Conservation (phyloP, 1,284 basidiomycete genomes). For the Sanghuangporus baumii region DNA sequence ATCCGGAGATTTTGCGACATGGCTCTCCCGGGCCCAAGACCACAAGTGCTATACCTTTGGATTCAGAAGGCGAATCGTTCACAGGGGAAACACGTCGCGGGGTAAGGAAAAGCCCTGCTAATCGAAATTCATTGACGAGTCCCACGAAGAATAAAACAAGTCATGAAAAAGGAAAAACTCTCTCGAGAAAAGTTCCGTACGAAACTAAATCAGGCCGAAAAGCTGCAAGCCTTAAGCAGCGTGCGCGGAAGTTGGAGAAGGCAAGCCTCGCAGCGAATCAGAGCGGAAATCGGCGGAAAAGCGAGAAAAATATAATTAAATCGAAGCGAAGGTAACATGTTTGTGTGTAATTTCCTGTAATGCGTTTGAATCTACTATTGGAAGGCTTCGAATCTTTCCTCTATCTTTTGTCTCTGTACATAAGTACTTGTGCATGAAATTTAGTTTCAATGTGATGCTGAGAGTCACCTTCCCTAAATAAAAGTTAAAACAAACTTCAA, state of each 20-base stretch:
- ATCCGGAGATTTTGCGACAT: slow-evolving; percentile 54
- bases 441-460: too few species aligned
- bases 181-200: slow-evolving; percentile 50
- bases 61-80: slow-evolving; percentile 1
- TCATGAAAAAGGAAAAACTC: slow-evolving; percentile 19
- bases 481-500: too few species aligned
- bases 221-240: slow-evolving; percentile 50
- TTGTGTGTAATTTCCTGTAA: not conserved
- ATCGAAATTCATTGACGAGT: not conserved
- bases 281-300: slow-evolving; percentile 41
- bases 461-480: too few species aligned
- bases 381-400: too few species aligned
- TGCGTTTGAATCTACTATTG: not conserved
- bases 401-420: too few species aligned
- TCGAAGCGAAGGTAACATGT: not conserved
- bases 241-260: slow-evolving; percentile 56
- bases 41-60: not conserved
- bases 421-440: too few species aligned
- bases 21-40: slow-evolving; percentile 27
- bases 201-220: slow-evolving; percentile 59
- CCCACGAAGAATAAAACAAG: not conserved
- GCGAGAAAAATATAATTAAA: slow-evolving; percentile 3
- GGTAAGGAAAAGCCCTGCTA: not conserved
- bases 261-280: slow-evolving; percentile 58
- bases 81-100: not conserved